phyloP scores from a whole-genome alignment of 192 early-diverging fungal species.

The Coemansia sp. region DNA sequence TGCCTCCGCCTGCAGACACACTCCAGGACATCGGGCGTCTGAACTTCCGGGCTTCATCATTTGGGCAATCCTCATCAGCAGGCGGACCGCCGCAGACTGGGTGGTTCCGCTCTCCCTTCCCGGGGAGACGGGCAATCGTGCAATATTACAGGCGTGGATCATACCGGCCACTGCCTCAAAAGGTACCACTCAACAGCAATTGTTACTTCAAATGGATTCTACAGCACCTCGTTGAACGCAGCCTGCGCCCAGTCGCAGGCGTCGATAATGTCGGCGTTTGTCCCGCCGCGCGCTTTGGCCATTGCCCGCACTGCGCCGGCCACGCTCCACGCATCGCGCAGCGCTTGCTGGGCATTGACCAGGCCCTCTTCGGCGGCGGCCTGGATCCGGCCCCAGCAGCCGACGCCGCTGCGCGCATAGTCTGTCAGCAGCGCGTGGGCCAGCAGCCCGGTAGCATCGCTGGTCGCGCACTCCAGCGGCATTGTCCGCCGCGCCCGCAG shows the following conservation, averaged over 20 bases:
- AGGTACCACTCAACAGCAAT: too few relatives aligned
- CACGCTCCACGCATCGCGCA: slow-evolving; percentile 19
- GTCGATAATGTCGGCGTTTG: slow-evolving; percentile 2
- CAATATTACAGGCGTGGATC: too few relatives aligned
- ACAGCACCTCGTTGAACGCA: slow-evolving; percentile 14
- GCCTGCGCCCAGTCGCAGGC: slow-evolving; percentile 29
- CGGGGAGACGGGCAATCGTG: too few relatives aligned
- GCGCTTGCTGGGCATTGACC: slow-evolving; percentile 11
- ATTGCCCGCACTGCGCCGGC: slow-evolving; percentile 29
- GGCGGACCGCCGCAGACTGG: too few relatives aligned
- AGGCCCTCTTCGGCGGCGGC: slow-evolving; percentile 17
- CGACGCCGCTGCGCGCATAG: slow-evolving; percentile 11
- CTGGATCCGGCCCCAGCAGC: slow-evolving; percentile 25
- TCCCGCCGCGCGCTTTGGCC: slow-evolving; percentile 12
- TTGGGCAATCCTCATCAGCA: too few relatives aligned
- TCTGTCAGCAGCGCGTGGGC: slow-evolving; percentile 30
- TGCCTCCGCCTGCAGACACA: too few relatives aligned
- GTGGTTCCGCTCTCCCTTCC: too few relatives aligned
- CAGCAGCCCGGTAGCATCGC: slow-evolving; percentile 25
- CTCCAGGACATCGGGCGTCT: too few relatives aligned
- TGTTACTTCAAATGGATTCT: background rate
- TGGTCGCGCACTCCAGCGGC: slow-evolving; percentile 34
- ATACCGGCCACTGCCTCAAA: too few relatives aligned
- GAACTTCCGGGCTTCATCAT: too few relatives aligned
- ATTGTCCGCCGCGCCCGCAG: slow-evolving; percentile 7